Conservation (phyloP, 208 protist genomes). For the Wallacemonas sp. region DNA sequence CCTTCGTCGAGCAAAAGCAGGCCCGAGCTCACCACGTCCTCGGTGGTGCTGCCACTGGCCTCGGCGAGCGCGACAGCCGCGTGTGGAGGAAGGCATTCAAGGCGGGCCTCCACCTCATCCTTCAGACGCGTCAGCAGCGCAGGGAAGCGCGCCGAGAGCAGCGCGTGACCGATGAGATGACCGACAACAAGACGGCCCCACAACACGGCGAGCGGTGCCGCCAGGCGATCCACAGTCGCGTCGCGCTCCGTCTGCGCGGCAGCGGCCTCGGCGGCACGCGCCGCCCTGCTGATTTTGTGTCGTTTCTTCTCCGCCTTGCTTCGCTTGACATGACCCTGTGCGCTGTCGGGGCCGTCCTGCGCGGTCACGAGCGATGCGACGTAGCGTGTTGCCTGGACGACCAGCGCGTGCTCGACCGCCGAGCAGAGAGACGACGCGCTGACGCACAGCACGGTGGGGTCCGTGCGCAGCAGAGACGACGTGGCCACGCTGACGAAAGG, state of each 20-base stretch:
- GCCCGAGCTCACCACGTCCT: neutral
- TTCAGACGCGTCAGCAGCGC: neutral
- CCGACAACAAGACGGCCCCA: neutral
- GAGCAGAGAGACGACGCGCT: neutral
- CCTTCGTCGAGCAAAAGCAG: neutral
- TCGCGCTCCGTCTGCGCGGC: neutral
- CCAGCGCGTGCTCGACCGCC: neutral
- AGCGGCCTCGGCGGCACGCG: neutral
- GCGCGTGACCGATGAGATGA: conserved; percentile 2
- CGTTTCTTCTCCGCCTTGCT: too few species aligned
- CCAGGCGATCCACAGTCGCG: neutral
- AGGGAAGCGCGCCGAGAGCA: neutral
- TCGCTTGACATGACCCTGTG: too few species aligned
- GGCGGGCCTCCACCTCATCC: conserved; percentile 2
- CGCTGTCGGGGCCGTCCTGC: too few species aligned
- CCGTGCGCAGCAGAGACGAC: neutral
- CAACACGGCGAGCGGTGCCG: neutral
- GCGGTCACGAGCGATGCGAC: neutral
- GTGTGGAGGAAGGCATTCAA: neutral
- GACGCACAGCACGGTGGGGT: neutral
- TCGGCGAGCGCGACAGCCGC: neutral
- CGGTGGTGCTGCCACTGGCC: neutral
- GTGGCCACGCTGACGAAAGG: neutral
- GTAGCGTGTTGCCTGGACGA: neutral
- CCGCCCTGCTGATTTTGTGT: neutral